Base-by-base conservation (phyloP, 768 basidiomycete genomes). In the Leccinellum albellum region DNA sequence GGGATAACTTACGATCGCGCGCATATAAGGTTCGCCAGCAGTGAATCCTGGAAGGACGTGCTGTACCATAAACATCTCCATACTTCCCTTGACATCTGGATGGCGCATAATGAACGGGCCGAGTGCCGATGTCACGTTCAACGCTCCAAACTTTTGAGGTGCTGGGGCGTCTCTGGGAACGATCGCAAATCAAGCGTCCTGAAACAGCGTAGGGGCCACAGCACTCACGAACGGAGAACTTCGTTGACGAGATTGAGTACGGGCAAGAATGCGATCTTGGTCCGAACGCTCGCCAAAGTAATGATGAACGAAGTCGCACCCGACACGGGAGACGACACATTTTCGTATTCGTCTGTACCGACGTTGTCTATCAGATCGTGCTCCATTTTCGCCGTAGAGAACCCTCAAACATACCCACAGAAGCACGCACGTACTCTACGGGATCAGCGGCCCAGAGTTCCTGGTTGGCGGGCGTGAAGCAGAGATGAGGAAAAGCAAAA, bases 401-500 rank as follows among this genome's bases (percentile, higher is more conserved):
- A 51, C 20, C 3, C 17, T 37, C 35, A 12, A 28, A 69, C 79
- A 51, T 59, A 91, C 91, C 92, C 49, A 91, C 81, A 24, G 85
- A 81, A 32, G 84, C 76, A 6, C 91, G 83, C 54, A 93, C 75
- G 66, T 89, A 95, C 60, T 94, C 92, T 45, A 91, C 77, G 4
- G 91, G 89, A 68, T 96, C 94, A n/a, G 73, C 73, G 53, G 85
- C 80, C 90, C 92, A 95, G 5, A 88, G 75, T 44, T 84, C 79
- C 63, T 84, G 78, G 64, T 85, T 84, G 2, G 79, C 71, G 13
- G 83, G 73, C 24, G 84, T 88, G 75, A 94, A 94, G 21, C 84
- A 88, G 26, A 96, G 80, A 65, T 91, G 88, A 29, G 94, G 91
- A 79, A 94, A 95, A 20, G 89, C 85, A 64, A 94, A 93, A 35